Percentiles rank a stretch among this genome's conserved stretches.
Evolutionary conservation across 345 rosid genomes (phyloP).

Genomic region (Gossypium herbaceum): DNA sequence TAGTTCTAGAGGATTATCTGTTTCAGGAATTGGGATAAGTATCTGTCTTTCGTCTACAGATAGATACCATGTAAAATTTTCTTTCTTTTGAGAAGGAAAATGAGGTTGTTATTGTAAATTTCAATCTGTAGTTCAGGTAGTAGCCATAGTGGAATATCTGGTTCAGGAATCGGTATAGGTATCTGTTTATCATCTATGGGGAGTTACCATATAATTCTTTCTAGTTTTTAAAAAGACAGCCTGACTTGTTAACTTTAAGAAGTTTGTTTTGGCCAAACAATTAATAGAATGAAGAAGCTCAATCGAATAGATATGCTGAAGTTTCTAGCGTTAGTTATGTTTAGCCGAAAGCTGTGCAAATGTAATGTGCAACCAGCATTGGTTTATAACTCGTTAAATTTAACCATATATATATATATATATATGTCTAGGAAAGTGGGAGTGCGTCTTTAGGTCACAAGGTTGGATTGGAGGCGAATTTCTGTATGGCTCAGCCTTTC

Average conservation of each 20-base stretch:
- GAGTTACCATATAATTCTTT: neutral
- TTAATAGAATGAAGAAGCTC: neutral
- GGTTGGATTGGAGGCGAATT: no score
- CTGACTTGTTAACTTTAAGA: neutral
- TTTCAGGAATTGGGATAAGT: neutral
- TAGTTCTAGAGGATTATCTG: neutral
- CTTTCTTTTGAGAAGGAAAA: neutral
- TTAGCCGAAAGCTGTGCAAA: neutral
- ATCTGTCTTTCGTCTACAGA: neutral
- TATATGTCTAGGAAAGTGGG: no score
- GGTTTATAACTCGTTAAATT: neutral
- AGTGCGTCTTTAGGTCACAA: no score
- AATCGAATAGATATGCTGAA: neutral
- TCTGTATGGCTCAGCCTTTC: no score
- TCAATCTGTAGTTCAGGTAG: neutral
- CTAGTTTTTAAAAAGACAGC: neutral
- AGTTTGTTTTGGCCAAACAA: no score
- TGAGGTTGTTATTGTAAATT: neutral
- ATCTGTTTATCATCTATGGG: neutral
- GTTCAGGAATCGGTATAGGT: neutral
- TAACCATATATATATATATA: no score
- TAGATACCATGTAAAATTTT: neutral
- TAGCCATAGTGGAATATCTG: neutral
- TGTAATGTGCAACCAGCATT: neutral
- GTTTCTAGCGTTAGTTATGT: neutral